A percentile compares a stretch with the other conserved stretches of the same genome.
These are phyloP conservation scores for Trichoderma atroviride DNA, from an alignment of 2,329 filamentous ascomycete genomes.

Conservation along the genomic window DNA sequence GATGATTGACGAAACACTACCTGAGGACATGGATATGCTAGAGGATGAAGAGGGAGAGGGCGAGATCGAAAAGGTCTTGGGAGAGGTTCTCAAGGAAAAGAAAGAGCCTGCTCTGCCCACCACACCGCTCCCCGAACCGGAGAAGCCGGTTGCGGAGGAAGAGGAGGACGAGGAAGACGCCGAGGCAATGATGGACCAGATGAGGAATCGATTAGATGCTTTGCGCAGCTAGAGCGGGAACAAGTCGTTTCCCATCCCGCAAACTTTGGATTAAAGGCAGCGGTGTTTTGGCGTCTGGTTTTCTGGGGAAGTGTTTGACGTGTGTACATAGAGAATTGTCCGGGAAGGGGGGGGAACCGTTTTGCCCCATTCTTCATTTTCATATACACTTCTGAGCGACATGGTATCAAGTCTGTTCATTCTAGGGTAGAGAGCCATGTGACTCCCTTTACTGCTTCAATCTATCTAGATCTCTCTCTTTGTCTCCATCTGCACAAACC, in stretches of 20 bases:
- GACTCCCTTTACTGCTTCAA: slow-evolving; percentile 5
- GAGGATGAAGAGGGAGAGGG: slow-evolving; percentile 75
- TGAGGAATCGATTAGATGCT: slow-evolving; percentile 88
- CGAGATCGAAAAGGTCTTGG: slow-evolving; percentile 91
- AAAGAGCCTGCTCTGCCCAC: slow-evolving; percentile 62
- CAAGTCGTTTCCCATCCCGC: slow-evolving; percentile 1
- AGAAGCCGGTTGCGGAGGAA: slow-evolving; percentile 54
- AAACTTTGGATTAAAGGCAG: slow-evolving; percentile 25
- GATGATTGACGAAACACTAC: slow-evolving; percentile 86
- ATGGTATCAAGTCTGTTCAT: not conserved
- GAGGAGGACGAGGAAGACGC: slow-evolving; percentile 70
- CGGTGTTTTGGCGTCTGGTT: slow-evolving; percentile 26
- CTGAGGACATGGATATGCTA: slow-evolving; percentile 70
- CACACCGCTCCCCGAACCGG: slow-evolving; percentile 58
- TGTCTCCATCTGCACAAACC: not conserved
- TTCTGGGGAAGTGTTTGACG: not conserved
- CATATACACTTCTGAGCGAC: not conserved
- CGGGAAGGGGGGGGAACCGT: not conserved
- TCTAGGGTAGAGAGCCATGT: slow-evolving; percentile 5
- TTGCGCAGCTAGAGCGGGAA: slow-evolving; percentile 69
- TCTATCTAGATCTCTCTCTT: not conserved
- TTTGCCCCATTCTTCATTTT: slow-evolving; percentile 5
- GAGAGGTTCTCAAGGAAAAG: slow-evolving; percentile 84
- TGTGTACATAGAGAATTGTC: slow-evolving; percentile 5
- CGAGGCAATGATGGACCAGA: slow-evolving; percentile 89